phyloP scores from a whole-genome alignment of 148 eudicot species.

The Vaccinium corymbosum region DNA sequence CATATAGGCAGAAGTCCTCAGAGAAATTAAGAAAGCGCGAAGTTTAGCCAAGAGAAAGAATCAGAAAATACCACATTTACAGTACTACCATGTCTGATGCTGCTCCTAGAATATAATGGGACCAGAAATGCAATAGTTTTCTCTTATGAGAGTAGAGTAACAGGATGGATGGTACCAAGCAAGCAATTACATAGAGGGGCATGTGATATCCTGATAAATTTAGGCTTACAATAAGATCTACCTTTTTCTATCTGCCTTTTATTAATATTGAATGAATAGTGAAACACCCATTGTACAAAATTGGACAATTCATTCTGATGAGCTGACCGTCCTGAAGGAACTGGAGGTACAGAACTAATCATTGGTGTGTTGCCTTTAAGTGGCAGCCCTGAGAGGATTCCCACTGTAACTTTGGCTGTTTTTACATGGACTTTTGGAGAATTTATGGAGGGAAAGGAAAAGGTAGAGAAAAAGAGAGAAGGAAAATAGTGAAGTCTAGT shows the following conservation, averaged over 20 bases:
- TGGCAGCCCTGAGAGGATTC: background rate
- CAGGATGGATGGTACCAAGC: background rate
- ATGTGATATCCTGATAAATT: background rate
- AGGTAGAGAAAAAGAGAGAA: background rate
- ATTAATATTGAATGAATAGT: background rate
- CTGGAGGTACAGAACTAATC: background rate
- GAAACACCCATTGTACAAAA: background rate
- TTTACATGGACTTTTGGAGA: background rate
- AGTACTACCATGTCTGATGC: background rate
- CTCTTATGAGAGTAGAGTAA: background rate
- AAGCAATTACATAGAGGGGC: background rate
- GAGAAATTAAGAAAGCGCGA: background rate
- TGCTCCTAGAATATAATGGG: constrained; percentile 1
- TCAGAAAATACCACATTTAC: background rate
- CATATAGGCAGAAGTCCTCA: background rate
- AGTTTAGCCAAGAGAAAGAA: background rate
- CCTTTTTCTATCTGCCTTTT: no score
- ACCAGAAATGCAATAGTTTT: background rate
- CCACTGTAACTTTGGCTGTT: background rate
- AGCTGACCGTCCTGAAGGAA: background rate
- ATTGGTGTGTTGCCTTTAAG: background rate
- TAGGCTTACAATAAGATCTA: background rate
- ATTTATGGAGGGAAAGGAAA: background rate
- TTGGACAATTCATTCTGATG: constrained; percentile 3
- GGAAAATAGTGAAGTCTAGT: background rate